Conservation (phyloP, 106 monocot species). For the Dendrobium chrysotoxum region DNA sequence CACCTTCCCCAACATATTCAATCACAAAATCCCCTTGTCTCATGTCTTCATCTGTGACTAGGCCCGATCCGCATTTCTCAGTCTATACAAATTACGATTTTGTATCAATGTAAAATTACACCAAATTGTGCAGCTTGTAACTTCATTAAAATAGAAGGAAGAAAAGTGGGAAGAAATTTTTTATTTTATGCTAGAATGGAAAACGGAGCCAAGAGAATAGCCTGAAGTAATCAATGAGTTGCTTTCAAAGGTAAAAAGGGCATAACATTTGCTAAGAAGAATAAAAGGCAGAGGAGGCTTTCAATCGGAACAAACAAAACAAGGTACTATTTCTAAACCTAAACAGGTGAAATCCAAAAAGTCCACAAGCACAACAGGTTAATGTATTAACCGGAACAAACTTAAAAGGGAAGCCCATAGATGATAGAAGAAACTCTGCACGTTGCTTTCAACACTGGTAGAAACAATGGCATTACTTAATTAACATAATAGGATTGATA, state of each 20-base stretch:
- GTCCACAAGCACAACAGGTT: not conserved
- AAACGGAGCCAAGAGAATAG: not conserved
- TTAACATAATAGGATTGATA: not conserved
- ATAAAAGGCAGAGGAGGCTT: not conserved
- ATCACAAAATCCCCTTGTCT: constrained; percentile 88
- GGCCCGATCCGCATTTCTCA: constrained; percentile 79
- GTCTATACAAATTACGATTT: constrained; percentile 53
- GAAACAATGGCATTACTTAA: not conserved
- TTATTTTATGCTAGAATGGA: constrained; percentile 1
- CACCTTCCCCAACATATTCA: constrained; percentile 99
- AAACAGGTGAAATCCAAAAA: not conserved
- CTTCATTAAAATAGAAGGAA: not conserved
- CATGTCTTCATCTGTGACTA: constrained; percentile 84
- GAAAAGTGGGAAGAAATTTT: not conserved
- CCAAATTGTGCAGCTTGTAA: not conserved
- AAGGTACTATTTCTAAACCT: not conserved
- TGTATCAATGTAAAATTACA: constrained; percentile 4
- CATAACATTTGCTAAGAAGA: not conserved
- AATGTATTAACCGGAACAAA: not conserved
- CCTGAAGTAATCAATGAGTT: not conserved
- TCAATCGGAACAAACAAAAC: constrained; percentile 1
- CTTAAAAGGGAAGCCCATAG: not conserved
- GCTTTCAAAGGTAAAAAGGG: constrained; percentile 3
- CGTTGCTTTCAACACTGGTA: not conserved
- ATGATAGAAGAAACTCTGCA: not conserved